phyloP scores from a whole-genome alignment of 2,329 filamentous ascomycete species.

The Trichophyton rubrum region DNA sequence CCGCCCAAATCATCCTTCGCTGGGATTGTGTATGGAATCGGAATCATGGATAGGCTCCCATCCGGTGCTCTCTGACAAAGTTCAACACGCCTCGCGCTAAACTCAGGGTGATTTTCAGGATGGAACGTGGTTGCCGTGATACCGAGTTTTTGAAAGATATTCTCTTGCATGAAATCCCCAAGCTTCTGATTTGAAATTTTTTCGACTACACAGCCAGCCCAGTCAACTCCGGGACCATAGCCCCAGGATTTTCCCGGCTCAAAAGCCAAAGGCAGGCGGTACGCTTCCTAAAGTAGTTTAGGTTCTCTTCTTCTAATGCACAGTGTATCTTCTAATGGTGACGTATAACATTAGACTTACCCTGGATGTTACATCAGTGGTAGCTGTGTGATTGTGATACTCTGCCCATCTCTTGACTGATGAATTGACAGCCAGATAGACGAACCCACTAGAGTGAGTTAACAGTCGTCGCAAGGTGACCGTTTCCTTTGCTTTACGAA shows the following conservation, averaged over 20 bases:
- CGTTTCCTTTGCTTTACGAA: background rate
- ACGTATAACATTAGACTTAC: background rate
- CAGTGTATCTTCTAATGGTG: background rate
- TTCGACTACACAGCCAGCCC: conserved; percentile 32
- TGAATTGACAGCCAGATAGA: conserved; percentile 3
- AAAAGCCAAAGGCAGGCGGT: conserved; percentile 31
- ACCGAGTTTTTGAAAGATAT: conserved; percentile 6
- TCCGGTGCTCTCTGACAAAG: conserved; percentile 9
- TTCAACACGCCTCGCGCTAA: background rate
- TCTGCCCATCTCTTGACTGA: background rate
- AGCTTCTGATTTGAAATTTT: conserved; percentile 12
- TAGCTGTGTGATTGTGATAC: background rate
- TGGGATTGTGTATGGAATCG: background rate
- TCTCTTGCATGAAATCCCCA: conserved; percentile 4
- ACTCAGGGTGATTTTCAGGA: background rate
- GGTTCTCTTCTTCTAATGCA: background rate
- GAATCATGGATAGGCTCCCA: background rate
- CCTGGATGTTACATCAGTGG: background rate
- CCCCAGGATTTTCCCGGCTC: conserved; percentile 41
- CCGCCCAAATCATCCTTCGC: conserved; percentile 14
- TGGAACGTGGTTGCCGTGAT: conserved; percentile 4
- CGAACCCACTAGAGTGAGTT: conserved; percentile 9
- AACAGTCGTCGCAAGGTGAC: conserved; percentile 3
- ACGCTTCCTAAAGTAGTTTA: conserved; percentile 5
- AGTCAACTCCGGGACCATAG: conserved; percentile 40